Conservation (phyloP, 805 yeast species). For the Debaryomyces tyrocola region DNA sequence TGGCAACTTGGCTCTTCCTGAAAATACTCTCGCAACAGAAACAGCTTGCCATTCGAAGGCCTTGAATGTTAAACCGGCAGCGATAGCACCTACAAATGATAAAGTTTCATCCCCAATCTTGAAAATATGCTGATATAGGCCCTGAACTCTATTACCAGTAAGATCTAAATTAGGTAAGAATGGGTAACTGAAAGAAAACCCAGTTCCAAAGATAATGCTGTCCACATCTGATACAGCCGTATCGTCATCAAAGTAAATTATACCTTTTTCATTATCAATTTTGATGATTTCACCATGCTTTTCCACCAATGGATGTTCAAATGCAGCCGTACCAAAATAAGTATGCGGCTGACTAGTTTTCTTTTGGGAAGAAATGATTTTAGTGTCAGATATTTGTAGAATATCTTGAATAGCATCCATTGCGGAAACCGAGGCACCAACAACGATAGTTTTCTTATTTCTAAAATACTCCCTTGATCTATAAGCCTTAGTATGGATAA, state of each 20-base stretch:
- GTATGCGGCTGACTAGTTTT: slow-evolving; percentile 3
- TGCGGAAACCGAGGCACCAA: slow-evolving; percentile 66
- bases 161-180: slow-evolving; percentile 18
- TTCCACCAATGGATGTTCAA: slow-evolving; percentile 9
- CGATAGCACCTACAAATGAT: slow-evolving; percentile 36
- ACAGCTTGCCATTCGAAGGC: slow-evolving; percentile 44
- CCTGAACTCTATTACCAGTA: slow-evolving; percentile 26
- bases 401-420: slow-evolving; percentile 46
- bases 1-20: slow-evolving; percentile 31
- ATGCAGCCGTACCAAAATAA: slow-evolving; percentile 10
- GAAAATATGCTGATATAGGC: slow-evolving; percentile 34
- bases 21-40: slow-evolving; percentile 29
- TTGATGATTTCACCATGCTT: slow-evolving; percentile 8
- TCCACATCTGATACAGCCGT: slow-evolving; percentile 14
- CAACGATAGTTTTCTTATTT: slow-evolving; percentile 32
- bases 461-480: slow-evolving; percentile 30
- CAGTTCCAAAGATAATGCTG: slow-evolving; percentile 23
- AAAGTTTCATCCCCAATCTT: slow-evolving; percentile 29
- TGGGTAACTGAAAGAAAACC: slow-evolving; percentile 22
- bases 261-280: slow-evolving; percentile 8
- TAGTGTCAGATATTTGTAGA: slow-evolving; percentile 14
- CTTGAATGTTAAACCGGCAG: slow-evolving; percentile 39
- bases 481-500: slow-evolving; percentile 48
- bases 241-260: slow-evolving; percentile 21
- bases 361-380: slow-evolving; percentile 11